phyloP scores from a whole-genome alignment of 2,329 filamentous ascomycete species.

The Aspergillus glaucus region DNA sequence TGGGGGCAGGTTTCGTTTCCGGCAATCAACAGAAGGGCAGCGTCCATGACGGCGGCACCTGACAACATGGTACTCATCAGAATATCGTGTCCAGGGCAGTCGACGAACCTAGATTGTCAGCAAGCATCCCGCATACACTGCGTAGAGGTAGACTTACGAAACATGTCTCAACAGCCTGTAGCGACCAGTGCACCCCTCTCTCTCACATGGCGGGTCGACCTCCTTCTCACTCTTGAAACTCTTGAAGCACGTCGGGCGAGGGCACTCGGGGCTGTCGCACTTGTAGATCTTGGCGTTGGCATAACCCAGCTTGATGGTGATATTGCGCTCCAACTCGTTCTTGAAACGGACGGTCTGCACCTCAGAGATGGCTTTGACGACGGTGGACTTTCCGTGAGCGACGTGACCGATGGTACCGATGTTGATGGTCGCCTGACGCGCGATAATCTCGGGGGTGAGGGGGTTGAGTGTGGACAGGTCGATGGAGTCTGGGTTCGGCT shows the following conservation, averaged over 20 bases:
- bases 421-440: constrained; percentile 96
- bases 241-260: constrained; percentile 87
- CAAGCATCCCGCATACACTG: not conserved
- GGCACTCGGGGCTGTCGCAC: constrained; percentile 87
- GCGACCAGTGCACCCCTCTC: constrained; percentile 79
- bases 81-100: constrained; percentile 99
- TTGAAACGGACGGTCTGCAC: constrained; percentile 99
- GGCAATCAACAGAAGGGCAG: constrained; percentile 88
- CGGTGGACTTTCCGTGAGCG: constrained; percentile 97
- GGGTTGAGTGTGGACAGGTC: constrained; percentile 75
- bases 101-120: constrained; percentile 66
- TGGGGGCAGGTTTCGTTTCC: constrained; percentile 98
- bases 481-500: constrained; percentile 86
- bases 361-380: constrained; percentile 97
- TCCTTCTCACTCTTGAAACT: constrained; percentile 99
- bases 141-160: constrained; percentile 56
- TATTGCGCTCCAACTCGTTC: constrained; percentile 98
- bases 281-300: constrained; percentile 99
- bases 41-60: constrained; percentile 98
- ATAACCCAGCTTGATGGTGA: constrained; percentile 99
- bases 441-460: constrained; percentile 92
- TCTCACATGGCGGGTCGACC: constrained; percentile 91
- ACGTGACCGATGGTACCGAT: constrained; percentile 98
- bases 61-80: constrained; percentile 99
- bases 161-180: constrained; percentile 88